Conservation (phyloP, 306 rosid genomes). For the Inga oerstediana region DNA sequence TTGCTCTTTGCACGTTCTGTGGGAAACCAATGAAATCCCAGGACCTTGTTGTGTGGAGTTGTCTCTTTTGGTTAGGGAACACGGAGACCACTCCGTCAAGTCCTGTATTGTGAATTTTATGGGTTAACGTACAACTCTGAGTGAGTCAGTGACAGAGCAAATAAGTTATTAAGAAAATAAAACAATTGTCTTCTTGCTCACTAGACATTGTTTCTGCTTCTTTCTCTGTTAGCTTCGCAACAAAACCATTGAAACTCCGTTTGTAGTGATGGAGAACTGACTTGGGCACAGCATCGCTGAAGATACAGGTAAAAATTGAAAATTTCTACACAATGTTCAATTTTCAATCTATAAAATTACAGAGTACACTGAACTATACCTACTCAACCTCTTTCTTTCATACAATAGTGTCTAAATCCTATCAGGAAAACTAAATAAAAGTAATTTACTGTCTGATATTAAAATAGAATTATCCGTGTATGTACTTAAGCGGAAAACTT, state of each 20-base stretch:
- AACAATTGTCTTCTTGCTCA: neutral
- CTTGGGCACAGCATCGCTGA: slow-evolving; percentile 30
- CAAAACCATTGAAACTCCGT: slow-evolving; percentile 57
- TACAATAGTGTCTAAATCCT: neutral
- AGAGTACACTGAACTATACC: no score
- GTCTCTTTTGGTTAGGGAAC: slow-evolving; percentile 38
- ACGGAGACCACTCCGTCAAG: slow-evolving; percentile 56
- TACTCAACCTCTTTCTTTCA: no score
- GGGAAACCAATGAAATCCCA: slow-evolving; percentile 68
- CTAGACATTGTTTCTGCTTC: slow-evolving; percentile 48
- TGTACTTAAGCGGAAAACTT: no score
- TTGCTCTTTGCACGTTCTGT: slow-evolving; percentile 12
- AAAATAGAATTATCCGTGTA: neutral
- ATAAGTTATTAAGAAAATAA: neutral
- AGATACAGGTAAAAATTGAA: neutral
- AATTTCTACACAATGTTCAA: neutral
- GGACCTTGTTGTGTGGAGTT: slow-evolving; percentile 56
- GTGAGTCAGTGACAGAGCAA: neutral
- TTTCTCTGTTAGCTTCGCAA: slow-evolving; percentile 33
- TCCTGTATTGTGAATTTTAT: slow-evolving; percentile 29
- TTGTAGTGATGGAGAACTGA: slow-evolving; percentile 40
- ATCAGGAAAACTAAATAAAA: neutral
- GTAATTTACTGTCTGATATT: no score
- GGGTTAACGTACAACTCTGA: neutral
- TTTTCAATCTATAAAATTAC: no score